Conservation (phyloP, 2,329 filamentous ascomycete genomes). For the Aspergillus sojae region DNA sequence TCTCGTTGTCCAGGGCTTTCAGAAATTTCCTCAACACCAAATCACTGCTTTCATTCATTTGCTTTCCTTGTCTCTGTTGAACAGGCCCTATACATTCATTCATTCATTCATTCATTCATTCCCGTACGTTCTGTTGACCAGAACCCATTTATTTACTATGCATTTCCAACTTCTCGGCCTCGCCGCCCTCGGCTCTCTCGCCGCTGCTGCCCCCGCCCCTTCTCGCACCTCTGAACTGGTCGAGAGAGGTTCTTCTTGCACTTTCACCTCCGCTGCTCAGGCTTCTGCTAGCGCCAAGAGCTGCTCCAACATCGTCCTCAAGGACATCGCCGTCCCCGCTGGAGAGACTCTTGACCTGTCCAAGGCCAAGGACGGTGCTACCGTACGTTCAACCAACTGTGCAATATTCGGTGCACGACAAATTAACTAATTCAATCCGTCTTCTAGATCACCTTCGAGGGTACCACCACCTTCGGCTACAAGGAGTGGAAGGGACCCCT, state of each 20-base stretch:
- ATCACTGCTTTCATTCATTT: conserved; percentile 14
- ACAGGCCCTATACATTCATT: conserved; percentile 16
- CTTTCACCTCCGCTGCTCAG: conserved; percentile 55
- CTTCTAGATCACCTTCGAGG: conserved; percentile 60
- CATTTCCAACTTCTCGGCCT: conserved; percentile 25
- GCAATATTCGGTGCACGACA: conserved; percentile 2
- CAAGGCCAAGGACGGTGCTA: conserved; percentile 54
- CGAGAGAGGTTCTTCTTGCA: conserved; percentile 49
- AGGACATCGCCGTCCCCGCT: conserved; percentile 58
- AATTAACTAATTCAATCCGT: background rate
- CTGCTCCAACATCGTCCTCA: conserved; percentile 59
- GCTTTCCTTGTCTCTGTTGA: conserved; percentile 25
- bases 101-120: background rate
- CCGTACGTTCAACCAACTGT: conserved; percentile 29
- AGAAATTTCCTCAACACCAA: background rate
- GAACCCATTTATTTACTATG: conserved; percentile 22
- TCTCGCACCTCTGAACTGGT: conserved; percentile 25
- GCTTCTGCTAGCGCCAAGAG: conserved; percentile 53
- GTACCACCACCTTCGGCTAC: conserved; percentile 67
- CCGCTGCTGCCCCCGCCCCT: conserved; percentile 27
- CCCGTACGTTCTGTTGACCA: conserved; percentile 17
- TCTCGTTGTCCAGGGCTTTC: background rate
- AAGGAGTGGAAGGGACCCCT: conserved; percentile 67
- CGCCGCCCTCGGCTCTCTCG: conserved; percentile 22
- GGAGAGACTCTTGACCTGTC: conserved; percentile 63